Conservation (phyloP, 2,329 filamentous ascomycete species). For the Fusarium sp. region DNA sequence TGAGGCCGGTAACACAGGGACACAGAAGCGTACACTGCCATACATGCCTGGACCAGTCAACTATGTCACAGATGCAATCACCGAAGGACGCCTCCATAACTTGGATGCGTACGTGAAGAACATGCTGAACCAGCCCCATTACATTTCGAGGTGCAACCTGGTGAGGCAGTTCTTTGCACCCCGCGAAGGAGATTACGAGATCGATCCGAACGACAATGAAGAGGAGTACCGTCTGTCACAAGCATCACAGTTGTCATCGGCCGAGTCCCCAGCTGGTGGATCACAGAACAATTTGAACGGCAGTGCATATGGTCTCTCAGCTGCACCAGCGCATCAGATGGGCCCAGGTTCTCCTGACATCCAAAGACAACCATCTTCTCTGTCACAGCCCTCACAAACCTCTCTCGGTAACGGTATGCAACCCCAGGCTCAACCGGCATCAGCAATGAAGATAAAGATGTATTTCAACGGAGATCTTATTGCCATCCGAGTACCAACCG, state of each 20-base stretch:
- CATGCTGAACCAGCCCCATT: slow-evolving; percentile 80
- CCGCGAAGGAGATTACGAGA: slow-evolving; percentile 90
- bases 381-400: slow-evolving; percentile 57
- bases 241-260: slow-evolving; percentile 73
- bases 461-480: slow-evolving; percentile 93
- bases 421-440: slow-evolving; percentile 47
- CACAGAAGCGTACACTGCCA: slow-evolving; percentile 82
- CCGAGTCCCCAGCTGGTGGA: slow-evolving; percentile 66
- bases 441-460: slow-evolving; percentile 90
- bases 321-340: slow-evolving; percentile 54
- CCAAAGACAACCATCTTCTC: slow-evolving; percentile 38
- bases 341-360: slow-evolving; percentile 46
- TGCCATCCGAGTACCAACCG: slow-evolving; percentile 85
- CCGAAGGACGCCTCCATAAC: slow-evolving; percentile 90
- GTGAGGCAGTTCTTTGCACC: slow-evolving; percentile 93
- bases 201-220: slow-evolving; percentile 77
- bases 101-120: slow-evolving; percentile 96
- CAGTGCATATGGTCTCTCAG: slow-evolving; percentile 63
- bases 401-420: slow-evolving; percentile 58
- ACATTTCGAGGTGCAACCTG: slow-evolving; percentile 84
- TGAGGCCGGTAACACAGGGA: slow-evolving; percentile 87
- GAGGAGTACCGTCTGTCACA: slow-evolving; percentile 82
- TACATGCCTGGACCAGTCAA: slow-evolving; percentile 99
- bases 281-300: slow-evolving; percentile 72
- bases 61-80: slow-evolving; percentile 97